phyloP scores from a whole-genome alignment of 2,329 filamentous ascomycete genomes.

The Fusarium irregulare region DNA sequence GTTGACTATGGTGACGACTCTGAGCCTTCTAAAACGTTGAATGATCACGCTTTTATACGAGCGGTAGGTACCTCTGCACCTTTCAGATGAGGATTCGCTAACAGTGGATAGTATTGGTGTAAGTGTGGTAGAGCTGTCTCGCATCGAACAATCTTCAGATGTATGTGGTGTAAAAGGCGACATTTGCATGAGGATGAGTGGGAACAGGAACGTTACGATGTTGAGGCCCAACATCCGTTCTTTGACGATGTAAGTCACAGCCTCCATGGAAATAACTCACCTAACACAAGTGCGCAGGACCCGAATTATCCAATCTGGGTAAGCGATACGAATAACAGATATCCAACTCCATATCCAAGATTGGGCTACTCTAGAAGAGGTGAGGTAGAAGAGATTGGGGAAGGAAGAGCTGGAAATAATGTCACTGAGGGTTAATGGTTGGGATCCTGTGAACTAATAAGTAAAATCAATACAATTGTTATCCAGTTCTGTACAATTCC shows the following conservation, averaged over 20 bases:
- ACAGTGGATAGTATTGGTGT: conserved; percentile 25
- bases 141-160: background rate
- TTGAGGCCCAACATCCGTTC: conserved; percentile 12
- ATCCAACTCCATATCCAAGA: conserved; percentile 24
- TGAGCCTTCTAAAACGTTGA: conserved; percentile 13
- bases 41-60: conserved; percentile 5
- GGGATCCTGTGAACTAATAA: no score
- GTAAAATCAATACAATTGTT: background rate
- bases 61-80: background rate
- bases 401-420: background rate
- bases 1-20: conserved; percentile 13
- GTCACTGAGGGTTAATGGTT: background rate
- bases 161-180: conserved; percentile 33
- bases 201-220: background rate
- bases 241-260: conserved; percentile 23
- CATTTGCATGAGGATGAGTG: conserved; percentile 27
- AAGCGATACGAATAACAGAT: background rate
- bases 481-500: background rate
- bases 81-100: fast-evolving
- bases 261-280: fast-evolving
- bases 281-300: background rate
- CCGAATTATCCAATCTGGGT: conserved; percentile 27
- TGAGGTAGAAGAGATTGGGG: background rate
- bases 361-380: background rate
- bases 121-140: conserved; percentile 11